Conservation (phyloP, 1,284 basidiomycete species). For the Testicularia cyperi region DNA sequence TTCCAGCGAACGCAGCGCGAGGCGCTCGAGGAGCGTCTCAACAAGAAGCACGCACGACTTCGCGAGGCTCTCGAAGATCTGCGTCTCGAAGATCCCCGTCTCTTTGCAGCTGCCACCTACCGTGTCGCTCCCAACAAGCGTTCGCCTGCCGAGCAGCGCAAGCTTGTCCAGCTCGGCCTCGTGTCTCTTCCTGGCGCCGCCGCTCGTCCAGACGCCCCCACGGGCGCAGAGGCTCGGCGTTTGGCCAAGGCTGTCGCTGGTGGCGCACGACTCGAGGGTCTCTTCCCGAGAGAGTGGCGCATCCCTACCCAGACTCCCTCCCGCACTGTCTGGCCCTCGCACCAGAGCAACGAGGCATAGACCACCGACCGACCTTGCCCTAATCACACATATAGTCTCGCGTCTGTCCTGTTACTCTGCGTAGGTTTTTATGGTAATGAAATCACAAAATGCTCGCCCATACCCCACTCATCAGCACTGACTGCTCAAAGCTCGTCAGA, state of each 20-base stretch:
- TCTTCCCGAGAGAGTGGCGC: conserved; percentile 57
- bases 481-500: too few species aligned
- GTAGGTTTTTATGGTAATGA: too few species aligned
- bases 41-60: conserved; percentile 41
- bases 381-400: not conserved
- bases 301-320: conserved; percentile 53
- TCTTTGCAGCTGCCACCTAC: conserved; percentile 49
- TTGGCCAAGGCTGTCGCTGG: conserved; percentile 38
- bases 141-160: conserved; percentile 48
- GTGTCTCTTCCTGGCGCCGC: conserved; percentile 11
- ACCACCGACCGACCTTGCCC: not conserved
- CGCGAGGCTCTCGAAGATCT: conserved; percentile 49
- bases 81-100: conserved; percentile 10
- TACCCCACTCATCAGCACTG: too few species aligned
- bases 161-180: conserved; percentile 45
- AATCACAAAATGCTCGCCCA: too few species aligned
- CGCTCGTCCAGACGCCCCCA: conserved; percentile 23
- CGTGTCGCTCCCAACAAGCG: conserved; percentile 48
- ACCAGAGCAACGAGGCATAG: too few species aligned
- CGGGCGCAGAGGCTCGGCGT: conserved; percentile 33
- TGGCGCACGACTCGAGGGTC: conserved; percentile 47
- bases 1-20: conserved; percentile 75
- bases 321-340: conserved; percentile 40
- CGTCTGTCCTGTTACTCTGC: conserved; percentile 5
- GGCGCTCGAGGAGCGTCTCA: conserved; percentile 27